These are phyloP conservation scores for Starmerella tilneyi DNA, from an alignment of 805 yeast genomes.

Conservation along the genomic window DNA sequence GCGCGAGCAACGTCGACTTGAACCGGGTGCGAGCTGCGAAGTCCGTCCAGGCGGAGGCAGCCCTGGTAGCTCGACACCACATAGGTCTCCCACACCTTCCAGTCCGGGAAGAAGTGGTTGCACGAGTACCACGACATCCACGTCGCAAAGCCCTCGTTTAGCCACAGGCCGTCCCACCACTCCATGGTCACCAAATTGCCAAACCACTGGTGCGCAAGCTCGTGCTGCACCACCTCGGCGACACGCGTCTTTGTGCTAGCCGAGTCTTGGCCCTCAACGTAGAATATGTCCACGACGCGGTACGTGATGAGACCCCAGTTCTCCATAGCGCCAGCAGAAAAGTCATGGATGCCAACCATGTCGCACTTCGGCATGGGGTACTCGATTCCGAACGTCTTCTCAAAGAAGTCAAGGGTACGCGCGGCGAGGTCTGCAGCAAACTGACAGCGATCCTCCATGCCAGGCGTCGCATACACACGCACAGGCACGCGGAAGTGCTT, in stretches of 20 bases:
- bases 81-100: slow-evolving; percentile 72
- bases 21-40: slow-evolving; percentile 65
- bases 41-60: slow-evolving; percentile 64
- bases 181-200: slow-evolving; percentile 84
- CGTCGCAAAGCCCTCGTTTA: slow-evolving; percentile 84
- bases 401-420: slow-evolving; percentile 54
- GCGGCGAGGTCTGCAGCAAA: slow-evolving; percentile 58
- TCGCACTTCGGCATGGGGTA: slow-evolving; percentile 79
- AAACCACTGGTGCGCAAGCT: slow-evolving; percentile 86
- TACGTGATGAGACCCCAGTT: slow-evolving; percentile 77
- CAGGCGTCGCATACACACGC: slow-evolving; percentile 61
- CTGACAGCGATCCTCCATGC: slow-evolving; percentile 49
- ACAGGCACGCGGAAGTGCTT: slow-evolving; percentile 50
- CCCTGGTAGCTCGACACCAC: slow-evolving; percentile 66
- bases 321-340: slow-evolving; percentile 83
- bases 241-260: slow-evolving; percentile 56
- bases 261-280: slow-evolving; percentile 60
- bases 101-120: slow-evolving; percentile 61
- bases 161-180: slow-evolving; percentile 91
- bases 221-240: slow-evolving; percentile 75
- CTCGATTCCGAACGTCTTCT: slow-evolving; percentile 52
- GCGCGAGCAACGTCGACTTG: slow-evolving; percentile 74
- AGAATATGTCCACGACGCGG: slow-evolving; percentile 50
- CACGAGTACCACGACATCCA: slow-evolving; percentile 69
- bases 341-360: slow-evolving; percentile 66